Percentiles rank a stretch among this genome's conserved stretches.
Conservation (phyloP, 1,284 basidiomycete species). For the Vanrija pseudolonga region DNA sequence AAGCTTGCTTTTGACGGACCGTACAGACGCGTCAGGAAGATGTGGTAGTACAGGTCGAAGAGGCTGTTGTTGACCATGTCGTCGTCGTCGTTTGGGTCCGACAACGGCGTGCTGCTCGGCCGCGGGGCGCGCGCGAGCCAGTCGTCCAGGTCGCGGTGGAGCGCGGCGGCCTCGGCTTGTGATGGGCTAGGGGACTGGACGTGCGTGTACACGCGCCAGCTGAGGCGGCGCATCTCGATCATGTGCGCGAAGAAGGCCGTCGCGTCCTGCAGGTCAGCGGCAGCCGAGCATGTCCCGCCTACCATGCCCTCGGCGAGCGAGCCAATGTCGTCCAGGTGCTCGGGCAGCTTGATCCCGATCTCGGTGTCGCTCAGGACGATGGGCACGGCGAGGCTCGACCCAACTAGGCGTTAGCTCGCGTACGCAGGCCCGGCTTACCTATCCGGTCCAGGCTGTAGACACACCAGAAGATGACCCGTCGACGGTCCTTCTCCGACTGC, state of each 20-base stretch:
- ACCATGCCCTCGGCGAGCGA: conserved; percentile 1
- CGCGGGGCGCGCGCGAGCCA: conserved; percentile 1
- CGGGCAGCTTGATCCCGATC: conserved; percentile 1
- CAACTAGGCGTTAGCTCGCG: background rate
- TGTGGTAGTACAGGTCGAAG: conserved; percentile 12
- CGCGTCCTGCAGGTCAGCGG: no score
- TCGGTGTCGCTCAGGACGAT: background rate
- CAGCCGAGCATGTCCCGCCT: no score
- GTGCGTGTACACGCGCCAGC: no score
- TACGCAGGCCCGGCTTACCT: background rate
- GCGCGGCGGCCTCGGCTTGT: background rate
- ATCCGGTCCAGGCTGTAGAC: conserved; percentile 1
- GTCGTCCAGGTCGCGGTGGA: conserved; percentile 2
- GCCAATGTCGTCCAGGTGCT: background rate
- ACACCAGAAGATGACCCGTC: conserved; percentile 4
- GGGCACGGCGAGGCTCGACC: background rate
- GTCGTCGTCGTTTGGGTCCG: no score
- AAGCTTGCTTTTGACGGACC: background rate
- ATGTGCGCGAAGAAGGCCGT: no score
- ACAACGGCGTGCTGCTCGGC: no score
- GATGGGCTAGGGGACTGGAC: no score
- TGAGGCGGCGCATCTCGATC: no score
- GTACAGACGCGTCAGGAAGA: conserved; percentile 2
- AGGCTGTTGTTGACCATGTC: background rate
- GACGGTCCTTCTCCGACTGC: conserved; percentile 2